phyloP scores from a whole-genome alignment of 2,329 filamentous ascomycete species.

The Fusarium phyllophilum region DNA sequence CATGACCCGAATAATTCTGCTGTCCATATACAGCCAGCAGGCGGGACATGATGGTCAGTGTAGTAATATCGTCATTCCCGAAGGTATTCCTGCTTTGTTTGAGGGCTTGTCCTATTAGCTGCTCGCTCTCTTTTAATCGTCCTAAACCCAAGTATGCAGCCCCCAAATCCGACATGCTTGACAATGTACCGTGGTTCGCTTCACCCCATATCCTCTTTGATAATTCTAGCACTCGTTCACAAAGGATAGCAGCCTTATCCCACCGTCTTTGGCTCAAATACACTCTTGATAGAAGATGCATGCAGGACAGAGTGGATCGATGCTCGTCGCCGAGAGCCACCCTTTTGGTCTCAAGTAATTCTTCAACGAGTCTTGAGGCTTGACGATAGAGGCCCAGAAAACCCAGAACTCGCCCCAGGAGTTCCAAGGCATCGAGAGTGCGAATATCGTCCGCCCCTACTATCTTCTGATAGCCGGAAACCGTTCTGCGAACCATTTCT shows the following conservation, averaged over 20 bases:
- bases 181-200: accelerated
- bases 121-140: background rate
- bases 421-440: accelerated
- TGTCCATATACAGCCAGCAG: accelerated
- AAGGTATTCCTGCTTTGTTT: accelerated
- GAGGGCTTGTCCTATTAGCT: accelerated
- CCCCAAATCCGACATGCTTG: accelerated
- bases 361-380: background rate
- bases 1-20: accelerated
- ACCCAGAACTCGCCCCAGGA: accelerated
- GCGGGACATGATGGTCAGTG: accelerated
- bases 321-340: background rate
- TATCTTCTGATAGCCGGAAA: background rate
- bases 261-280: accelerated
- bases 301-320: accelerated
- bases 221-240: accelerated
- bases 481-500: background rate
- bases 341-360: background rate
- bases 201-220: accelerated
- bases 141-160: accelerated
- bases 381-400: accelerated
- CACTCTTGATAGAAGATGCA: accelerated
- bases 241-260: accelerated
- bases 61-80: accelerated
- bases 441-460: accelerated